Percentiles rank a stretch among this genome's conserved stretches.
Evolutionary conservation across 805 yeast genomes (phyloP).

Genomic region (Maudiozyma saulgeensis): DNA sequence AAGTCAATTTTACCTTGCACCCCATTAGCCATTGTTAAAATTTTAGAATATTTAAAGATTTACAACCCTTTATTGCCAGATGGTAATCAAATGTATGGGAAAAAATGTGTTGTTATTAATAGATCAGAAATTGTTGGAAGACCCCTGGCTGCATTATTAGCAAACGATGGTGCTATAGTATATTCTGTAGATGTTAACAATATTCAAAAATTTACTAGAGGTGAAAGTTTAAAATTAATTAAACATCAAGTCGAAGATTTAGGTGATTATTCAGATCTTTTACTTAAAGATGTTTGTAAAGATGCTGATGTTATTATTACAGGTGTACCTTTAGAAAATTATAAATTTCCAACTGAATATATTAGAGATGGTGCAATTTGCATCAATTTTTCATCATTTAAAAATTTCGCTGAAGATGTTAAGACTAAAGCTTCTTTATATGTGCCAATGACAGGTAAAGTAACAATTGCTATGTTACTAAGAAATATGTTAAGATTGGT

Average conservation of each 20-base stretch:
- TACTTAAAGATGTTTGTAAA: conserved; percentile 54
- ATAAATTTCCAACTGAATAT: conserved; percentile 77
- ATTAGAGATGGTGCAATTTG: conserved; percentile 84
- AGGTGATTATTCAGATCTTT: conserved; percentile 30
- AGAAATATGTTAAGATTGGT: conserved; percentile 79
- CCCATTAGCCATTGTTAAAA: conserved; percentile 89
- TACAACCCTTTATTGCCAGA: conserved; percentile 75
- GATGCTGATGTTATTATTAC: conserved; percentile 88
- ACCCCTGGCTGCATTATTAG: conserved; percentile 89
- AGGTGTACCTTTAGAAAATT: conserved; percentile 79
- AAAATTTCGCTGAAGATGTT: conserved; percentile 76
- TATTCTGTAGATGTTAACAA: conserved; percentile 84
- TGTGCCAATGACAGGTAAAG: conserved; percentile 94
- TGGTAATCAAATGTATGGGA: conserved; percentile 90
- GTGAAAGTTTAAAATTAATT: conserved; percentile 73
- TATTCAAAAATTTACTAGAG: conserved; percentile 86
- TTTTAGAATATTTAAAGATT: conserved; percentile 79
- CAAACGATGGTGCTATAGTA: conserved; percentile 95
- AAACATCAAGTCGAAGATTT: conserved; percentile 74
- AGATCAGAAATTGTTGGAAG: conserved; percentile 96
- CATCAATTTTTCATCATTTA: conserved; percentile 80
- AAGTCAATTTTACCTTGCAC: conserved; percentile 95
- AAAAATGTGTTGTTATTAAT: conserved; percentile 82
- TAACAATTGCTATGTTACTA: conserved; percentile 87
- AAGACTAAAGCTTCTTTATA: conserved; percentile 82